Evolutionary conservation across 2,329 filamentous ascomycete genomes (phyloP), one percentile per base, ranked within the genome.

Genomic region (Cadophora luteo-olivacea): DNA sequence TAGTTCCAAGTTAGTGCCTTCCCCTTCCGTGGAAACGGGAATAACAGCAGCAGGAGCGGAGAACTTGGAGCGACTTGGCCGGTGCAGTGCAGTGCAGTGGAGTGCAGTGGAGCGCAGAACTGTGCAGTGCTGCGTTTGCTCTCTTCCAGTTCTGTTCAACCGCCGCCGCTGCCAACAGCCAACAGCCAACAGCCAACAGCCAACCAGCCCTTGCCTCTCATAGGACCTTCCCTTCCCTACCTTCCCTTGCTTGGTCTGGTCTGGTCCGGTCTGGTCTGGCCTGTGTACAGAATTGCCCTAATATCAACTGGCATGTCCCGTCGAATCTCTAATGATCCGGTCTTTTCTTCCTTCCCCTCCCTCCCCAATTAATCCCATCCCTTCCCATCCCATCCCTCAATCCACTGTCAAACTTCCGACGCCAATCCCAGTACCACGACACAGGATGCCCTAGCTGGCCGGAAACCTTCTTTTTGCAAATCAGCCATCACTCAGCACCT

Each of bases 401-500:
- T 54, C 54, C 54, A 61, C 60, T 25, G 52, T 55, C 52, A 58
- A 38, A 25, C 22, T 58, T 58, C 55, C 55, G 55, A 14, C 55
- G 14, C 55, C 22, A 58, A 58, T 38, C 55, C 55, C n/a, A 58
- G 55, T 62, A 69, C 64, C 32, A 41, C 61, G 24, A 29, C 65
- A 69, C 61, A 70, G 67, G 65, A 69, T 60, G 22, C 55, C 64
- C 67, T 8, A 29, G 49, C 33, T 38, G 38, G 57, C 25, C 66
- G 22, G 14, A 66, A 64, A 62, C 57, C 58, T 51, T 63, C 64
- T 41, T 33, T 41, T 32, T 45, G 24, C 24, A 48, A 48, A 63
- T 64, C 61, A 67, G 55, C 67, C 38, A 67, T 64, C 60, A 55
- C 55, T 58, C 61, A 70, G 64, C 63, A 61, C 45, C 24, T n/a